Percentiles rank a stretch among this genome's conserved stretches.
Evolutionary conservation across 805 yeast genomes (phyloP).

Genomic region (Ogataea ganodermae): DNA sequence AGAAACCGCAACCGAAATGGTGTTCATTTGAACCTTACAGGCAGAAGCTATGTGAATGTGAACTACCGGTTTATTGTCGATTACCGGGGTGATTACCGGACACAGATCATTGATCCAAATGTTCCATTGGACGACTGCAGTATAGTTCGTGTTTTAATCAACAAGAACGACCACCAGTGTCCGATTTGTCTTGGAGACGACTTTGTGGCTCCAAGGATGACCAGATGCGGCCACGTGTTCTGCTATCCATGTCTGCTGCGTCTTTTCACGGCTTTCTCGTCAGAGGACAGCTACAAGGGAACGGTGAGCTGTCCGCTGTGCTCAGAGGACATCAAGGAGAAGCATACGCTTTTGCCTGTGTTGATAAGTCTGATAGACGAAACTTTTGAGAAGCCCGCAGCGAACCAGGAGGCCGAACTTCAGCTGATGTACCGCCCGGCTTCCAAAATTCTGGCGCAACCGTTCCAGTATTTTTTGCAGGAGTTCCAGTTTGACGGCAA

Average conservation of each 20-base stretch:
- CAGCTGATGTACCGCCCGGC: constrained; percentile 61
- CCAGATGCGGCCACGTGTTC: constrained; percentile 89
- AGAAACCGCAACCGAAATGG: constrained; percentile 34
- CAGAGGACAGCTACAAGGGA: constrained; percentile 43
- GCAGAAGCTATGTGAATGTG: constrained; percentile 75
- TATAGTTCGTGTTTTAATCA: constrained; percentile 72
- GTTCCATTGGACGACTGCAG: constrained; percentile 61
- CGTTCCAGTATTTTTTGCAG: constrained; percentile 31
- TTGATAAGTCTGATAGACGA: constrained; percentile 51
- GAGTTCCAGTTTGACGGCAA: constrained; percentile 36
- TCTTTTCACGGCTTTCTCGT: constrained; percentile 55
- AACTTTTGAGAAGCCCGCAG: constrained; percentile 57
- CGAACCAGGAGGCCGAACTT: constrained; percentile 55
- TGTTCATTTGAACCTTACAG: constrained; percentile 50
- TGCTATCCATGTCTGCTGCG: constrained; percentile 82
- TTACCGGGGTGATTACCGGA: constrained; percentile 51
- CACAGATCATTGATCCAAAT: constrained; percentile 74
- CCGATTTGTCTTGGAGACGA: constrained; percentile 88
- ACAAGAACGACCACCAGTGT: constrained; percentile 68
- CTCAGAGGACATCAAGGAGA: constrained; percentile 53
- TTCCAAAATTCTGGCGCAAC: constrained; percentile 35
- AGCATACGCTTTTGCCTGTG: constrained; percentile 67
- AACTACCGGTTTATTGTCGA: constrained; percentile 84
- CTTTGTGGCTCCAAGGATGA: constrained; percentile 92
- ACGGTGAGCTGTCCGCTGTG: constrained; percentile 83